Evolutionary conservation across 2,329 filamentous ascomycete species (phyloP).

Genomic region (Madurella fahalii): DNA sequence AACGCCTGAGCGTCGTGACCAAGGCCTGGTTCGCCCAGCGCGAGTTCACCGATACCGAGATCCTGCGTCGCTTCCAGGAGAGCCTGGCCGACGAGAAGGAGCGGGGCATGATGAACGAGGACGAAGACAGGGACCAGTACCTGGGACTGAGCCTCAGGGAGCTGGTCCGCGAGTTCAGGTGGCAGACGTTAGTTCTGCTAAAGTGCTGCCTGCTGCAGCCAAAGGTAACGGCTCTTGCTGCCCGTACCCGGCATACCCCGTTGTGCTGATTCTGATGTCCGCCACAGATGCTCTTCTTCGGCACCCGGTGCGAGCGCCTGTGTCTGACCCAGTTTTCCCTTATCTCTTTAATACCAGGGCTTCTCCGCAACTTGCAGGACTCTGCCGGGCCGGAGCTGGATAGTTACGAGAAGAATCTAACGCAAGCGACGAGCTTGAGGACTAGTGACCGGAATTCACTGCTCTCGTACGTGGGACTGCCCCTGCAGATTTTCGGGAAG

Average conservation of each 20-base stretch:
- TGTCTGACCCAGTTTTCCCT: constrained; percentile 99
- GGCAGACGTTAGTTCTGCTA: constrained; percentile 88
- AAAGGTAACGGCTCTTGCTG: constrained; percentile 58
- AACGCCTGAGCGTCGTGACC: constrained; percentile 85
- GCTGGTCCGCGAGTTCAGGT: constrained; percentile 89
- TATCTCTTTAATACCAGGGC: constrained; percentile 87
- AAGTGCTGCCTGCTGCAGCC: constrained; percentile 92
- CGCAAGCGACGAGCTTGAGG: constrained; percentile 76
- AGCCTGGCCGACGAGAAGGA: constrained; percentile 68
- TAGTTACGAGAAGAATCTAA: constrained; percentile 69
- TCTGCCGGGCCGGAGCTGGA: constrained; percentile 92
- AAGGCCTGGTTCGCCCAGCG: constrained; percentile 94
- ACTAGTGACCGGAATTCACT: constrained; percentile 90
- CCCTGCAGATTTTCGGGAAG: constrained; percentile 92
- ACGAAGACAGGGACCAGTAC: constrained; percentile 78
- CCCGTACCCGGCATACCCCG: too few species aligned
- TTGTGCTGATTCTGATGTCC: not conserved
- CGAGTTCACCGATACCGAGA: constrained; percentile 88
- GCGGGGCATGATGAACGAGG: constrained; percentile 54
- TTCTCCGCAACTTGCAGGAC: constrained; percentile 88
- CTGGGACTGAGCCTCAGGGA: constrained; percentile 85
- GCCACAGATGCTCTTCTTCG: constrained; percentile 91
- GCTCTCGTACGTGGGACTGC: constrained; percentile 89
- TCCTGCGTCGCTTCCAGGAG: constrained; percentile 85
- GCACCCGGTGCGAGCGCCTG: constrained; percentile 88